Evolutionary conservation across 2,329 filamentous ascomycete species (phyloP), one percentile per base, ranked within the genome.

Genomic region (Celoporthe dispersa): DNA sequence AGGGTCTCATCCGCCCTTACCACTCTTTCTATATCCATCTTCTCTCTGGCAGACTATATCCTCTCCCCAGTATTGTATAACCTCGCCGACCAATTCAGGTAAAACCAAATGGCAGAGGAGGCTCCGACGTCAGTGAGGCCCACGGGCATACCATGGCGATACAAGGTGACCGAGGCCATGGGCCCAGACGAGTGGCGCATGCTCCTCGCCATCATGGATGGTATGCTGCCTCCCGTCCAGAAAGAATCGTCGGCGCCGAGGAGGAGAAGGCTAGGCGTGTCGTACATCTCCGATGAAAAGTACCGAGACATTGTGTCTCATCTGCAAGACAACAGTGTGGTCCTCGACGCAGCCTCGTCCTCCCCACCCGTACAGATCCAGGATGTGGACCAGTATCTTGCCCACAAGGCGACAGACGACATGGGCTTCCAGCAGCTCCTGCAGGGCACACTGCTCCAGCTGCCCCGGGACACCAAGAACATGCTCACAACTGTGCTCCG

Each of bases 81-180:
- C 12, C 9, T 3, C 14, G 33, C 3, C 28, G 3, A 57, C 6
- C 14, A 33, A 31, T 7, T 2, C 53, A 19, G 14, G 6, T 2
- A 31, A 14, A 12, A 12, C 2, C 16, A 62, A 16, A 28, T 61
- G 33, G 66, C 55, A 7, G 28, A 63, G 1, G 60, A 60, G 0
- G n/a, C 66, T 16, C 16, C 33, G 39, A n/a, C 61, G n/a, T n/a
- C 64, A 6, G 68, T 70, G 28, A 61, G 19, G 44, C 70, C 70
- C 44, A 64, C 70, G 2, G 70, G 70, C 0, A 81, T 82, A 61
- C 64, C 82, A 66, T 72, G 70, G 70, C 65, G 68, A 16, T 39
- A 70, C 53, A 72, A 72, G 55, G 55, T 55, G 2, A 48, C 59
- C 25, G 69, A 73, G 31, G 53, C 67, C 16, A 69, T 76, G 33